These are phyloP conservation scores for Kluyveromyces dobzhanskii DNA, from an alignment of 805 yeast species.

Conservation along the genomic window DNA sequence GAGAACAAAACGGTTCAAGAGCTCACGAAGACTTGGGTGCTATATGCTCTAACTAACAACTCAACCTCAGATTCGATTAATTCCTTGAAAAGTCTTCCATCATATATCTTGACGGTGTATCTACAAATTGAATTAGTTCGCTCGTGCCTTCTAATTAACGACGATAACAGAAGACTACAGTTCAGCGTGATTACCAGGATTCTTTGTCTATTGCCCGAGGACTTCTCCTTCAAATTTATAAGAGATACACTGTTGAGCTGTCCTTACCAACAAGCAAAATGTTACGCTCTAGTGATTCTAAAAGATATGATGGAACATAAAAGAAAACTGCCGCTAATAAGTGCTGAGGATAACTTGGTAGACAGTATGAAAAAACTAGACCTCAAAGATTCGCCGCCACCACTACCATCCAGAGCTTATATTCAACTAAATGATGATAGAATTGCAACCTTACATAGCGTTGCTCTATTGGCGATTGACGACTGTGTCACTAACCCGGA, in stretches of 20 bases:
- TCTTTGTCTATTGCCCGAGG: slow-evolving; percentile 50
- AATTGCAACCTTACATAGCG: slow-evolving; percentile 34
- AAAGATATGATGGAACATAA: slow-evolving; percentile 46
- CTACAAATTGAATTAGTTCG: slow-evolving; percentile 35
- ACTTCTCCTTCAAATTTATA: slow-evolving; percentile 49
- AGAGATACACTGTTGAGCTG: slow-evolving; percentile 56
- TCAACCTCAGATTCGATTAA: slow-evolving; percentile 13
- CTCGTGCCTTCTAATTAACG: slow-evolving; percentile 30
- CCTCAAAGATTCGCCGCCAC: neutral
- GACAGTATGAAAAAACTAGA: slow-evolving; percentile 3
- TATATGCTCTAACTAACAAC: slow-evolving; percentile 27
- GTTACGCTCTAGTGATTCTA: slow-evolving; percentile 56
- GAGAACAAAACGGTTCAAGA: slow-evolving; percentile 22
- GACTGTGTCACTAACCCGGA: slow-evolving; percentile 13
- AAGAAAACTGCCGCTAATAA: slow-evolving; percentile 22
- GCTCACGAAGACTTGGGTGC: slow-evolving; percentile 29
- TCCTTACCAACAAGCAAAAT: slow-evolving; percentile 53
- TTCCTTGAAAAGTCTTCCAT: slow-evolving; percentile 22
- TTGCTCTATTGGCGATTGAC: slow-evolving; percentile 34
- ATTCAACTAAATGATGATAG: slow-evolving; percentile 38
- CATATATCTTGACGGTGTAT: slow-evolving; percentile 29
- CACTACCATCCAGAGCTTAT: slow-evolving; percentile 35
- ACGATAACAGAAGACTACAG: slow-evolving; percentile 35
- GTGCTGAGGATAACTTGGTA: neutral
- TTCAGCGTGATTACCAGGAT: slow-evolving; percentile 59